Conservation (phyloP, 352 stramenopile genomes). For the Elongisporangium anandrum region DNA sequence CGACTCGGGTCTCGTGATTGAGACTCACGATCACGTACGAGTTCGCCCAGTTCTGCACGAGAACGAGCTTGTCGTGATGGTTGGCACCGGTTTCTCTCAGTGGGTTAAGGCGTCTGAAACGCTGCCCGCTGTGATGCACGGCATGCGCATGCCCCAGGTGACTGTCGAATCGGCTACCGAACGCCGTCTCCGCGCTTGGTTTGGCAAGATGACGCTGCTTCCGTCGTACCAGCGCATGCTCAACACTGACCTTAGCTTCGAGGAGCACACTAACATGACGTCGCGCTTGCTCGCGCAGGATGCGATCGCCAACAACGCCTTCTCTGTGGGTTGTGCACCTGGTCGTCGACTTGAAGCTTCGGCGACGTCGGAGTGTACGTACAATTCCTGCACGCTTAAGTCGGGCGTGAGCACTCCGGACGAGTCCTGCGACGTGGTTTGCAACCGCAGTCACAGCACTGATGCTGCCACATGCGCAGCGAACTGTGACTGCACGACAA, state of each 20-base stretch:
- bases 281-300: background rate
- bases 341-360: slow-evolving; percentile 33
- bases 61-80: slow-evolving; percentile 19
- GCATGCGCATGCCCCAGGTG: slow-evolving; percentile 9
- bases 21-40: background rate
- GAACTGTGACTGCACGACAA: slow-evolving; percentile 32
- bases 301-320: background rate
- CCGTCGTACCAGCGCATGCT: slow-evolving; percentile 10
- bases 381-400: slow-evolving; percentile 24
- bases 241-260: slow-evolving; percentile 6
- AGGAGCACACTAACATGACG: slow-evolving; percentile 7
- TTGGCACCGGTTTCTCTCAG: slow-evolving; percentile 12
- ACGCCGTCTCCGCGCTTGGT: slow-evolving; percentile 6
- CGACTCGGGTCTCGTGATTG: slow-evolving; percentile 39
- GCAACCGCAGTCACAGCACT: slow-evolving; percentile 32
- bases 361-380: slow-evolving; percentile 28
- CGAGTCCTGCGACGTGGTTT: slow-evolving; percentile 28
- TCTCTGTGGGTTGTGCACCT: slow-evolving; percentile 28
- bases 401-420: slow-evolving; percentile 17
- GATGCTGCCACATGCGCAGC: slow-evolving; percentile 30
- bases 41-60: slow-evolving; percentile 11
- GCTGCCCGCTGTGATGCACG: slow-evolving; percentile 16
- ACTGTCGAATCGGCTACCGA: slow-evolving; percentile 1
- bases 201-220: slow-evolving; percentile 13
- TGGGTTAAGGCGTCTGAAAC: slow-evolving; percentile 6